A percentile compares a stretch with the other conserved stretches of the same genome.
Conservation (phyloP, 495 filamentous ascomycete species). For the Stereocaulon alpinum region DNA sequence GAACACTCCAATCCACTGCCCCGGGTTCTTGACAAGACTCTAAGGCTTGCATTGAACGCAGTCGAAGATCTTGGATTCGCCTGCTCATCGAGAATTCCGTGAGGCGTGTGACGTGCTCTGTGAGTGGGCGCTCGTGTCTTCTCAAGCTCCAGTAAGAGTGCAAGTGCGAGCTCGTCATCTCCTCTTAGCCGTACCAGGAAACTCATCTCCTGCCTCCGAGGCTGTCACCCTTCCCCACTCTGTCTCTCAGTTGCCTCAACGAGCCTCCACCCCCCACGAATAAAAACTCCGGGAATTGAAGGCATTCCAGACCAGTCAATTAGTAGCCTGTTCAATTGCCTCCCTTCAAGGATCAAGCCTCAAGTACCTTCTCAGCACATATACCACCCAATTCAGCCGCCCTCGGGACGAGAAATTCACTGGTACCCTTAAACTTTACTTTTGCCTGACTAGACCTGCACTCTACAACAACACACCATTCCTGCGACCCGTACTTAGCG, state of each 20-base stretch:
- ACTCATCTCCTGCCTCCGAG: neutral
- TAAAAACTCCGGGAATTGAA: neutral
- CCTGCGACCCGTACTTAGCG: neutral
- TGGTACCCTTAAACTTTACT: conserved; percentile 1
- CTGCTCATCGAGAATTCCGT: neutral
- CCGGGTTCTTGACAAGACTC: neutral
- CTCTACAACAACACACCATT: neutral
- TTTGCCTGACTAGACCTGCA: neutral
- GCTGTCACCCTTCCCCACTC: neutral
- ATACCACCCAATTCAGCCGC: neutral
- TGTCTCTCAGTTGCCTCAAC: neutral
- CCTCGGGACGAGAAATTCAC: neutral
- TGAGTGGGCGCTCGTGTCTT: neutral
- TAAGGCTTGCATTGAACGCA: conserved; percentile 4
- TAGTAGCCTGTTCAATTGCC: neutral
- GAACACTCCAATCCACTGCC: neutral
- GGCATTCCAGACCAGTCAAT: neutral
- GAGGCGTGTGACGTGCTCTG: neutral
- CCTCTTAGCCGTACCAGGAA: conserved; percentile 3
- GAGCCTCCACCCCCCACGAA: neutral
- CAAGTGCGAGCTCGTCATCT: neutral
- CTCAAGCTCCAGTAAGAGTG: neutral
- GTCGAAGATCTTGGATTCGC: neutral
- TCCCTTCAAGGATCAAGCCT: neutral
- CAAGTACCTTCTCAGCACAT: neutral